phyloP scores from a whole-genome alignment of 495 filamentous ascomycete genomes.

The Venustampulla echinocandica region DNA sequence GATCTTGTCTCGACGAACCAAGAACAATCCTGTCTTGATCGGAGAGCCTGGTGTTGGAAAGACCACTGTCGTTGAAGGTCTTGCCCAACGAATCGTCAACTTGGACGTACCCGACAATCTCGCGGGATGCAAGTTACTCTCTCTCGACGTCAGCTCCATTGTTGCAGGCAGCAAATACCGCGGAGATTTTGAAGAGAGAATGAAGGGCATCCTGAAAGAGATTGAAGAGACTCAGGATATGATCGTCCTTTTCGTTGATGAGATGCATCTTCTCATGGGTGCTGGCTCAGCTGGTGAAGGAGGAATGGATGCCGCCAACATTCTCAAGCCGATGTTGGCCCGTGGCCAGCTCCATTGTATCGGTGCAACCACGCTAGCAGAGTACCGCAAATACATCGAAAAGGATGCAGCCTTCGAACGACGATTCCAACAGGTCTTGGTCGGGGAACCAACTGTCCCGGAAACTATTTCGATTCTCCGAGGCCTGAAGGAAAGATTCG shows the following conservation, averaged over 20 bases:
- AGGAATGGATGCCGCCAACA: constrained; percentile 96
- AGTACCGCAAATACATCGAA: constrained; percentile 98
- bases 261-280: constrained; percentile 97
- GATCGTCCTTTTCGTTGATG: constrained; percentile 95
- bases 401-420: constrained; percentile 97
- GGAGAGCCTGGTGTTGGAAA: constrained; percentile 98
- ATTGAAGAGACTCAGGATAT: constrained; percentile 94
- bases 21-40: constrained; percentile 93
- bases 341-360: constrained; percentile 96
- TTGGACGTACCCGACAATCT: constrained; percentile 91
- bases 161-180: constrained; percentile 97
- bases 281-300: constrained; percentile 89
- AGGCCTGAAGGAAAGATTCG: constrained; percentile 94
- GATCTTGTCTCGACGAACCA: constrained; percentile 87
- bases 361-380: constrained; percentile 85
- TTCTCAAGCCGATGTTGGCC: constrained; percentile 95
- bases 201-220: constrained; percentile 98
- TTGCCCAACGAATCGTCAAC: constrained; percentile 93
- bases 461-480: constrained; percentile 96
- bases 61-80: constrained; percentile 93
- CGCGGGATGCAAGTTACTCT: constrained; percentile 87
- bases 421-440: constrained; percentile 94
- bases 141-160: constrained; percentile 86
- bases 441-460: constrained; percentile 79
- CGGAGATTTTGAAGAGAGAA: constrained; percentile 96